phyloP scores from a whole-genome alignment of 441 rosid species.

The Biscutella laevigata region DNA sequence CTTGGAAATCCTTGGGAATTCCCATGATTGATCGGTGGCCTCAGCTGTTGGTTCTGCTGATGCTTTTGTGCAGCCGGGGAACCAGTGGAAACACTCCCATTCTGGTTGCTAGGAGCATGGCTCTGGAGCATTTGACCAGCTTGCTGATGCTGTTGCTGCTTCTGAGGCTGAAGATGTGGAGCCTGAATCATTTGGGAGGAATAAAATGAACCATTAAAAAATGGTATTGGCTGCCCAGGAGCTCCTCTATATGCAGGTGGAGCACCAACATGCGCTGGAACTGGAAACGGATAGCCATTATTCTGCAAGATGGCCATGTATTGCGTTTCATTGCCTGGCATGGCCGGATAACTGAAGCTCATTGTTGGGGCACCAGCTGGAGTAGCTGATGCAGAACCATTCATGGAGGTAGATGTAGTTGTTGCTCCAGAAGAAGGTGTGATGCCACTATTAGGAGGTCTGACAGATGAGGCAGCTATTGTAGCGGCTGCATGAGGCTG shows the following conservation, averaged over 20 bases:
- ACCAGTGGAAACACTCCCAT: constrained; percentile 57
- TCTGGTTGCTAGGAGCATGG: constrained; percentile 56
- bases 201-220: constrained; percentile 76
- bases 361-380: constrained; percentile 59
- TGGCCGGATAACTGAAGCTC: constrained; percentile 76
- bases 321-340: constrained; percentile 79
- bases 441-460: constrained; percentile 37
- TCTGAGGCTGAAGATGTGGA: constrained; percentile 60
- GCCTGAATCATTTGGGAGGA: constrained; percentile 88
- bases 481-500: constrained; percentile 39
- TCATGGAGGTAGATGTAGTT: constrained; percentile 36
- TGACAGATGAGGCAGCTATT: constrained; percentile 56
- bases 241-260: constrained; percentile 65
- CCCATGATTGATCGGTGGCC: constrained; percentile 38
- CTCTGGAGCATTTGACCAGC: constrained; percentile 41
- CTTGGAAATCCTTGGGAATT: constrained; percentile 60
- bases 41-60: constrained; percentile 66
- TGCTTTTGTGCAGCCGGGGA: constrained; percentile 77
- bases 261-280: constrained; percentile 81
- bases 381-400: constrained; percentile 43
- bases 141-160: constrained; percentile 47
- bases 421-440: constrained; percentile 35
- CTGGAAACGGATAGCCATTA: constrained; percentile 63
- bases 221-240: constrained; percentile 66
- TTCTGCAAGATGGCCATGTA: constrained; percentile 88